A percentile compares a stretch with the other conserved stretches of the same genome.
phyloP scores from a whole-genome alignment of 2,329 filamentous ascomycete species.

The Metarhizium brunneum region DNA sequence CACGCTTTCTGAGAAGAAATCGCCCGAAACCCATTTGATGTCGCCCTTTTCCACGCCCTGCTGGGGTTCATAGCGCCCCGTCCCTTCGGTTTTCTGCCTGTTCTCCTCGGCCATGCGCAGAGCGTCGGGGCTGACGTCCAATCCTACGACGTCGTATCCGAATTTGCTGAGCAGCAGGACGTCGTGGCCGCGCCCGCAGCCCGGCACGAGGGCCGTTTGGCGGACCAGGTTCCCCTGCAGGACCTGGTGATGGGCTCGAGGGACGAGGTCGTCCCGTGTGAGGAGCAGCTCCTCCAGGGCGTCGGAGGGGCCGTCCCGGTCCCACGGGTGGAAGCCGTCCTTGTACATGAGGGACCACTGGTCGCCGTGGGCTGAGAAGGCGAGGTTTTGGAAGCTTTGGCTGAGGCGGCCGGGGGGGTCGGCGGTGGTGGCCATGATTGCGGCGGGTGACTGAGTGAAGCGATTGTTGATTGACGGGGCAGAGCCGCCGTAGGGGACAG shows the following conservation, averaged over 20 bases:
- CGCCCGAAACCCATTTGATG: conserved; percentile 48
- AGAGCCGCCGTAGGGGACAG: neutral
- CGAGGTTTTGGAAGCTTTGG: conserved; percentile 24
- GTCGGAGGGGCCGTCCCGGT: conserved; percentile 41
- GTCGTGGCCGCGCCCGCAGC: conserved; percentile 77
- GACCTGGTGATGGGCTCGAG: conserved; percentile 23
- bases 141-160: conserved; percentile 68
- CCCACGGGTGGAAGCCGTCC: conserved; percentile 41
- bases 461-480: neutral
- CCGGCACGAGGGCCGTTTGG: conserved; percentile 58
- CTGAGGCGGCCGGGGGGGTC: conserved; percentile 17
- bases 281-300: conserved; percentile 44
- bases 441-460: neutral
- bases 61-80: conserved; percentile 32
- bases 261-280: conserved; percentile 35
- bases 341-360: conserved; percentile 28
- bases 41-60: conserved; percentile 34
- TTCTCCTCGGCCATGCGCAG: conserved; percentile 37
- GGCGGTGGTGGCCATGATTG: conserved; percentile 13
- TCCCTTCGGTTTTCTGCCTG: conserved; percentile 27
- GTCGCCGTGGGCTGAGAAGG: conserved; percentile 22
- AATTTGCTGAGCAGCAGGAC: conserved; percentile 63
- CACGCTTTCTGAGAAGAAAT: conserved; percentile 60
- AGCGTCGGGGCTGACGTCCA: conserved; percentile 53
- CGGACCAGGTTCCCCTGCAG: conserved; percentile 18